Base-by-base conservation (phyloP, 345 rosid genomes). In the Ceriops tagal region DNA sequence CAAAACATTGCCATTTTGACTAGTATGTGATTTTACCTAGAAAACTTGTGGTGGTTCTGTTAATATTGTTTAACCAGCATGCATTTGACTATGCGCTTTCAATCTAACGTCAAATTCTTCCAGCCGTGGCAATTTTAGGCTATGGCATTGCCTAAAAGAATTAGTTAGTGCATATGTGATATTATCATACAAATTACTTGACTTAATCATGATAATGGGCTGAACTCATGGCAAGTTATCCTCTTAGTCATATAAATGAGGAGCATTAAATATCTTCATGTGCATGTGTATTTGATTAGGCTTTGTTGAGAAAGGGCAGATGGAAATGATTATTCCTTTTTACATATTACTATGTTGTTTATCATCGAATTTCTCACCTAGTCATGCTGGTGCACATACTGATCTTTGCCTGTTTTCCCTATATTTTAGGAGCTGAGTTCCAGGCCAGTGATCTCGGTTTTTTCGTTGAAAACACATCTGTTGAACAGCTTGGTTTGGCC, bases 1-100 rank as follows among this genome's bases (percentile, higher is more conserved):
- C 96, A 95, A 64, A 98, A 95, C 69, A 90, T 95, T 32, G 97
- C 99, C 75, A 92, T 92, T 64, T 60, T 95, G 80, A 95, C 99
- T 34, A 97, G 97, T 93, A 76, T 5, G 49, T 34, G 3, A 5
- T 28, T 63, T 47, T 15, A 4, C 13, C 30, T 69, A 21, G 20
- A 66, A 28, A 20, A n/a, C 20, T 43, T 46, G n/a, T 18, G 31
- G 34, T 56, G 27, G 0, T 64, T 58, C 26, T 21, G 0, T 35
- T 20, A 22, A 49, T 52, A 24, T 21, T 43, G 16, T n/a, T 56
- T 56, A 24, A 10, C 24, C 31, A 21, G 7, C 59, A 22, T 24
- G 59, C 59, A 11, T 43, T 43, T 43, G 49, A 43, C 19, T 13
- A 13, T 43, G 49, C 15, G 18, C 49, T 11, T 43, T 22, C 19